Conservation (phyloP, 352 stramenopile genomes). For the Aphanomyces euteiches region DNA sequence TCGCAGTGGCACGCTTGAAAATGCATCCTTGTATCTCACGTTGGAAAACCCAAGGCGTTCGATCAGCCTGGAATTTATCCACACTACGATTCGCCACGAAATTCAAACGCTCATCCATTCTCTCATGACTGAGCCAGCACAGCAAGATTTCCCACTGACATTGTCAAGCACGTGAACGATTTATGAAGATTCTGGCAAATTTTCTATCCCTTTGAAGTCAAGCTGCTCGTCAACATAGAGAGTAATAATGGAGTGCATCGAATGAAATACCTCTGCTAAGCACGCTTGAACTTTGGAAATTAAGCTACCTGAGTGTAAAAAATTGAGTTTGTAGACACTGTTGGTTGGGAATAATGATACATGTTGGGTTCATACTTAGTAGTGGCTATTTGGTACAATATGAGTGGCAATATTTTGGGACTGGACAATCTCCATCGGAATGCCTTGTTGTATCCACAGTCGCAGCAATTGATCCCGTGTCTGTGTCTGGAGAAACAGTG, state of each 20-base stretch:
- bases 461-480: constrained; percentile 64
- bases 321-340: too few relatives aligned
- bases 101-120: not conserved
- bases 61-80: constrained; percentile 13
- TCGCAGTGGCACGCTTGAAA: not conserved
- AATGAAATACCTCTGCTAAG: too few relatives aligned
- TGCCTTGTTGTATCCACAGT: constrained; percentile 75
- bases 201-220: too few relatives aligned
- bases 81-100: not conserved
- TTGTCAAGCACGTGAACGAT: too few relatives aligned
- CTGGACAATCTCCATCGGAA: constrained; percentile 83
- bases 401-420: constrained; percentile 87
- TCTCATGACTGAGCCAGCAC: not conserved
- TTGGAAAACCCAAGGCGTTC: not conserved
- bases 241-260: too few relatives aligned
- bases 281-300: too few relatives aligned
- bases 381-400: constrained; percentile 85
- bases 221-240: too few relatives aligned
- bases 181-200: too few relatives aligned
- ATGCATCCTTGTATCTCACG: constrained; percentile 1
- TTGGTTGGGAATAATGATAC: too few relatives aligned
- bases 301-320: too few relatives aligned
- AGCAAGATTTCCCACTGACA: not conserved
- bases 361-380: constrained; percentile 38
- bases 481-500: constrained; percentile 73